These are phyloP conservation scores for Fusarium musae DNA, from an alignment of 2,329 filamentous ascomycete genomes.

Conservation along the genomic window DNA sequence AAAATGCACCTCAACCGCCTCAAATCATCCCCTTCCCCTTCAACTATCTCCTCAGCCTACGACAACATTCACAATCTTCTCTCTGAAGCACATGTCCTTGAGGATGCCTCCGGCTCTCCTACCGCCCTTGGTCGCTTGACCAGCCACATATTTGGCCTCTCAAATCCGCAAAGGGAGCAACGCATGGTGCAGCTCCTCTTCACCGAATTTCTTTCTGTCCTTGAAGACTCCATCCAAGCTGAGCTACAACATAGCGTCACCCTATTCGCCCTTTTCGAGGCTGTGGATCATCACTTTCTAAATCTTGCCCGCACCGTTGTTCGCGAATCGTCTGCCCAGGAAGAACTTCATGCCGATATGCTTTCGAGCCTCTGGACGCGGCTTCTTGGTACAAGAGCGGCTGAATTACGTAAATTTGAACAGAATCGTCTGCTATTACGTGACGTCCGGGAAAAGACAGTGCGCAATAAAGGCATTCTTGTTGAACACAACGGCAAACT, in stretches of 20 bases:
- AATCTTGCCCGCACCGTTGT: constrained; percentile 87
- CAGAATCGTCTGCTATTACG: constrained; percentile 85
- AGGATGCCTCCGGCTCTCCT: constrained; percentile 64
- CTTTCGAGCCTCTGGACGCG: constrained; percentile 87
- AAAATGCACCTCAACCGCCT: constrained; percentile 83
- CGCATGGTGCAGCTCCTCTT: constrained; percentile 84
- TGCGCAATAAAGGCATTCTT: constrained; percentile 87
- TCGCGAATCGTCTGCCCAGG: constrained; percentile 83
- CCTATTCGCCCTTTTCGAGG: constrained; percentile 90
- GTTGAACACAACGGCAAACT: constrained; percentile 88
- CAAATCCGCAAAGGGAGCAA: constrained; percentile 82
- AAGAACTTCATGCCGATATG: constrained; percentile 82
- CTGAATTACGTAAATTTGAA: constrained; percentile 87
- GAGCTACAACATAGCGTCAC: constrained; percentile 84
- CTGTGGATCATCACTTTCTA: constrained; percentile 89
- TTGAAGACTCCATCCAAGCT: constrained; percentile 88
- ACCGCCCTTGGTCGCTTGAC: constrained; percentile 76
- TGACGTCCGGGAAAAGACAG: constrained; percentile 82
- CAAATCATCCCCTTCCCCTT: constrained; percentile 67
- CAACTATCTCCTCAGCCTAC: constrained; percentile 73
- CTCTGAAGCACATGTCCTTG: constrained; percentile 70
- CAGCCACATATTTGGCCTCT: constrained; percentile 81
- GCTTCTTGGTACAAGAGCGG: constrained; percentile 80
- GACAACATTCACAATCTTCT: constrained; percentile 86
- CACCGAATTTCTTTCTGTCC: constrained; percentile 83